A percentile compares a stretch with the other conserved stretches of the same genome.
These are phyloP conservation scores for Termitomyces bulborhizus DNA, from an alignment of 768 basidiomycete species.

Conservation along the genomic window DNA sequence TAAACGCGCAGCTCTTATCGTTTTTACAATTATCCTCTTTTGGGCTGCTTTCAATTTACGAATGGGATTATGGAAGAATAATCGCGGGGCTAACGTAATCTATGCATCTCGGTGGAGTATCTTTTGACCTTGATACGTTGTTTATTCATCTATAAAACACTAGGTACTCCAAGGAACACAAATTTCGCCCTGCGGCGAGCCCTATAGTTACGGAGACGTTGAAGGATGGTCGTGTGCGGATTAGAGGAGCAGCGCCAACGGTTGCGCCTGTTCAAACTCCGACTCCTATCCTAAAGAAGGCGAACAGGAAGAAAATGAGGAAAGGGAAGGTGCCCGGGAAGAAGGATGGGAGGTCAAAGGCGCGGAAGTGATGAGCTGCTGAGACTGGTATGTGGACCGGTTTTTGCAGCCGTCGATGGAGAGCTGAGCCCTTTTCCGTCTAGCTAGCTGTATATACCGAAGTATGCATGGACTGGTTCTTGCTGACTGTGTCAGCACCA, in stretches of 20 bases:
- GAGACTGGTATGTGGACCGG: background rate
- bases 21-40: slow-evolving; percentile 33
- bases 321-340: slow-evolving; percentile 16
- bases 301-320: slow-evolving; percentile 13
- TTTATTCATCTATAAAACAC: background rate
- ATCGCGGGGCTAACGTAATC: slow-evolving; percentile 38
- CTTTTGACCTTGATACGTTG: background rate
- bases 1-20: slow-evolving; percentile 40
- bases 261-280: slow-evolving; percentile 20
- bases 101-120: slow-evolving; percentile 55
- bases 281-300: slow-evolving; percentile 13
- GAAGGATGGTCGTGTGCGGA: slow-evolving; percentile 58
- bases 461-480: background rate
- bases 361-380: background rate
- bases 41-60: slow-evolving; percentile 37
- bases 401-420: background rate
- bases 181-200: slow-evolving; percentile 79
- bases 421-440: background rate
- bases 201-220: slow-evolving; percentile 75
- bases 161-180: slow-evolving; percentile 81
- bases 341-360: slow-evolving; percentile 13
- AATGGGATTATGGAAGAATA: slow-evolving; percentile 15
- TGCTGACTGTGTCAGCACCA: background rate
- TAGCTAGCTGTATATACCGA: background rate
- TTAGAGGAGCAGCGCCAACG: slow-evolving; percentile 63